phyloP scores from a whole-genome alignment of 352 stramenopile genomes.

The Aphanomyces cochlioides region DNA sequence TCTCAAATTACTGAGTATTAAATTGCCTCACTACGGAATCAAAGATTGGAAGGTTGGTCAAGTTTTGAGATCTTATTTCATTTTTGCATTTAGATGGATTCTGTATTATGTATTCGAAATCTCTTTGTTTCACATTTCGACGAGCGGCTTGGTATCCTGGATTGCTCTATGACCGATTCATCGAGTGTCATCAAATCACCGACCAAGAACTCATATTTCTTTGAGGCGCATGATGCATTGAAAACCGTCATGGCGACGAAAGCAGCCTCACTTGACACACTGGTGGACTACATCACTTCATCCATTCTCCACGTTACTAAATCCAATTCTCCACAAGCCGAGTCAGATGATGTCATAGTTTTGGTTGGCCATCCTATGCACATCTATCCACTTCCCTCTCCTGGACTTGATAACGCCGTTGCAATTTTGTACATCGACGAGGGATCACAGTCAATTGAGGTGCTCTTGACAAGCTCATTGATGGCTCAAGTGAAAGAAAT shows the following conservation, averaged over 20 bases:
- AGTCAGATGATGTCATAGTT: too few species aligned
- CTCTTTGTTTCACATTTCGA: conserved; percentile 28
- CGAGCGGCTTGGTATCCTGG: conserved; percentile 4
- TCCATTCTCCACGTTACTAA: neutral
- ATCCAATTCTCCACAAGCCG: too few species aligned
- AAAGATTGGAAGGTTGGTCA: conserved; percentile 23
- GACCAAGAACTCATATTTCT: conserved; percentile 21
- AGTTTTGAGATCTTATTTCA: neutral
- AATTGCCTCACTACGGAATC: neutral
- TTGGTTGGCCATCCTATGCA: conserved; percentile 23
- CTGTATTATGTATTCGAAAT: conserved; percentile 21
- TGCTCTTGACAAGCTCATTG: neutral
- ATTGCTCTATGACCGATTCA: conserved; percentile 21
- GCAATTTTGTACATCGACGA: conserved; percentile 15
- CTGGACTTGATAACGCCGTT: neutral
- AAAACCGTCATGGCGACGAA: conserved; percentile 11
- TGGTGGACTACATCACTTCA: neutral
- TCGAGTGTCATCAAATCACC: neutral
- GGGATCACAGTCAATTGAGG: conserved; percentile 10
- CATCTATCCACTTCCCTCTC: neutral
- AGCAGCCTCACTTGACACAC: neutral
- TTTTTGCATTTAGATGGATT: conserved; percentile 1
- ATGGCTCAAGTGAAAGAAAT: neutral
- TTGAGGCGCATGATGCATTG: neutral
- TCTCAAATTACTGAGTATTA: conserved; percentile 31